These are phyloP conservation scores for Pyrenophora tritici-repentis DNA, from an alignment of 2,329 filamentous ascomycete species.

Conservation along the genomic window DNA sequence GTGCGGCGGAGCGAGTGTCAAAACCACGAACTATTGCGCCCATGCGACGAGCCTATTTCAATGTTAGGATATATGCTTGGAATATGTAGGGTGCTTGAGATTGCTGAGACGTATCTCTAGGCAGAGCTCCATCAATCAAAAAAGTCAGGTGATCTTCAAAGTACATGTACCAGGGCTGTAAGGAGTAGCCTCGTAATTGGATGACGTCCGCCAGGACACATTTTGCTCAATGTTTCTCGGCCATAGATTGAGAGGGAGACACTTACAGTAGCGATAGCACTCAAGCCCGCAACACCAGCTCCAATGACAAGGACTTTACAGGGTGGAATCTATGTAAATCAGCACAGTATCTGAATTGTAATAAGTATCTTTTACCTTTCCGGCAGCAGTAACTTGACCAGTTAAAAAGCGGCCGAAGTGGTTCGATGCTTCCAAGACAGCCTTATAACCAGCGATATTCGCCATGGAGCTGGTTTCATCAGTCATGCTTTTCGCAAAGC, in stretches of 20 bases:
- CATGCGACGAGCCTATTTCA: constrained; percentile 69
- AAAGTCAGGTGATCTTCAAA: too few relatives aligned
- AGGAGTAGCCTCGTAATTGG: neutral
- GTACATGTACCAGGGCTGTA: too few relatives aligned
- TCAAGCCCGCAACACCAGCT: constrained; percentile 85
- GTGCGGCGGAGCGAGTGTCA: constrained; percentile 84
- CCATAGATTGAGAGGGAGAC: constrained; percentile 9
- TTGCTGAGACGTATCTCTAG: too few relatives aligned
- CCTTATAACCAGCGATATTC: constrained; percentile 93
- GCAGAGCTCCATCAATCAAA: too few relatives aligned
- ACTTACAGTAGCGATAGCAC: constrained; percentile 77
- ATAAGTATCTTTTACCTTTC: constrained; percentile 35
- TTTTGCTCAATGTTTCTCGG: neutral
- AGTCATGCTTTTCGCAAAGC: too few relatives aligned
- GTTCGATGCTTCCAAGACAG: constrained; percentile 86
- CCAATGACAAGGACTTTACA: constrained; percentile 91
- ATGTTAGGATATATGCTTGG: neutral
- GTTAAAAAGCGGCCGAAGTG: constrained; percentile 87
- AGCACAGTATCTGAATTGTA: neutral
- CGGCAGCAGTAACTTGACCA: constrained; percentile 87
- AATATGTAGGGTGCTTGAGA: too few relatives aligned
- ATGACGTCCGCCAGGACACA: neutral
- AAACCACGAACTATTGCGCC: constrained; percentile 90
- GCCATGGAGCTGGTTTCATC: constrained; percentile 71
- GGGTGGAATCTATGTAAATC: constrained; percentile 71